Evolutionary conservation across 441 rosid genomes (phyloP).

Genomic region (Theobroma grandiflorum): DNA sequence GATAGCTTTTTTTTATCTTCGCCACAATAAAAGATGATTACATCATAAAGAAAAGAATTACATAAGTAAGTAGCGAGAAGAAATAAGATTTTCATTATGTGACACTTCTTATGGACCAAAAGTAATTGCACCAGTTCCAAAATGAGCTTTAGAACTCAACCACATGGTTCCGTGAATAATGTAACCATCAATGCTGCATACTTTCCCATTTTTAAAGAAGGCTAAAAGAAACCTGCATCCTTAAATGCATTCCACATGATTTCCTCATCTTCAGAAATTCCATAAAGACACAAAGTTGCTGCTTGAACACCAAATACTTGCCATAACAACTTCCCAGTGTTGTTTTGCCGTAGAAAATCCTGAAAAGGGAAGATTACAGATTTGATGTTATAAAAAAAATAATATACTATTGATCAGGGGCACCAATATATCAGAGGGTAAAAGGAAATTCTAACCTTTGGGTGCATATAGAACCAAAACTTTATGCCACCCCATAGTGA

Average conservation of each 20-base stretch:
- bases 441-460: conserved; percentile 64
- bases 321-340: conserved; percentile 91
- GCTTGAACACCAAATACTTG: conserved; percentile 81
- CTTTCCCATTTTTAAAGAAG: conserved; percentile 9
- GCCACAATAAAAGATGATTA: background rate
- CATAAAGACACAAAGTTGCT: conserved; percentile 85
- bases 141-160: conserved; percentile 17
- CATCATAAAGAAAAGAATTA: background rate
- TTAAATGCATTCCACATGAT: conserved; percentile 87
- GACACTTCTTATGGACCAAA: background rate
- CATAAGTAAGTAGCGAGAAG: background rate
- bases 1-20: background rate
- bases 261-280: conserved; percentile 90
- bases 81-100: background rate
- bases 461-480: conserved; percentile 97
- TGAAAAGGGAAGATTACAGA: conserved; percentile 37
- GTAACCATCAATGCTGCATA: conserved; percentile 3
- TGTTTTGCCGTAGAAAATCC: conserved; percentile 95
- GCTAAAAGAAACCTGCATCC: conserved; percentile 60
- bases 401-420: background rate
- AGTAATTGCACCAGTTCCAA: background rate
- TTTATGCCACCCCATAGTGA: conserved; percentile 67
- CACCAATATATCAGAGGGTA: background rate
- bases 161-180: background rate
- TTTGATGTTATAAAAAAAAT: conserved; percentile 13